These are phyloP conservation scores for Gossypium thurberi DNA, from an alignment of 345 rosid genomes.

Conservation along the genomic window DNA sequence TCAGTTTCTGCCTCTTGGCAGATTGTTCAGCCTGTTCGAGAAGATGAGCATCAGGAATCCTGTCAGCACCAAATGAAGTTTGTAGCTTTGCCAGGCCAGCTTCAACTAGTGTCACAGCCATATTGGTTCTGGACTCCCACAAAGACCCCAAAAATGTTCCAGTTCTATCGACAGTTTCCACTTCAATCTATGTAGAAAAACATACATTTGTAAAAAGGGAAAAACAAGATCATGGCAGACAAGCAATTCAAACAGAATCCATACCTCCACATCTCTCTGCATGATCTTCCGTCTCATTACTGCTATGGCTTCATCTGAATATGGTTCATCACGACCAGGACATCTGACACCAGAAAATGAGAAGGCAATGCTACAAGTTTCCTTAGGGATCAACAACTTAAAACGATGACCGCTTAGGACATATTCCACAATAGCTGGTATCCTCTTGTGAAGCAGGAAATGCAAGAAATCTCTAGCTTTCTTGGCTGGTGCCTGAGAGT, in stretches of 20 bases:
- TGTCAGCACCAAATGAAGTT: constrained; percentile 73
- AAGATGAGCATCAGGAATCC: constrained; percentile 74
- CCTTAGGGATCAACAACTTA: constrained; percentile 88
- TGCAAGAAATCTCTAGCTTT: constrained; percentile 91
- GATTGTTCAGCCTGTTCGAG: constrained; percentile 82
- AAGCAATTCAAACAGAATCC: neutral
- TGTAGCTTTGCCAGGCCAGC: constrained; percentile 94
- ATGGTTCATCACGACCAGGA: constrained; percentile 89
- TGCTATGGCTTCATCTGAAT: constrained; percentile 90
- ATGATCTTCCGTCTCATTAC: constrained; percentile 87
- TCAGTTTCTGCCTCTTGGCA: constrained; percentile 81
- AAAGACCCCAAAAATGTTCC: constrained; percentile 95
- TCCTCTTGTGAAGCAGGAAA: constrained; percentile 66
- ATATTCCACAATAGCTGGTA: constrained; percentile 86
- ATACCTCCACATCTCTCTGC: constrained; percentile 97
- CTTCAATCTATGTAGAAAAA: constrained; percentile 55
- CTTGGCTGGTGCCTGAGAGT: constrained; percentile 64
- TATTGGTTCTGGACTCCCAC: constrained; percentile 81
- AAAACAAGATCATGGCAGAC: constrained; percentile 7
- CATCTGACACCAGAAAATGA: constrained; percentile 98
- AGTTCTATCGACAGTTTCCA: constrained; percentile 90
- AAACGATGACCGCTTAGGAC: constrained; percentile 98
- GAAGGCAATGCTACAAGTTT: constrained; percentile 91
- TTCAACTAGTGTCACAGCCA: constrained; percentile 70
- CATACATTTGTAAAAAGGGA: neutral